A percentile compares a stretch with the other conserved stretches of the same genome.
Conservation (phyloP, 129 eudicot species). For the Artemisia argyi region DNA sequence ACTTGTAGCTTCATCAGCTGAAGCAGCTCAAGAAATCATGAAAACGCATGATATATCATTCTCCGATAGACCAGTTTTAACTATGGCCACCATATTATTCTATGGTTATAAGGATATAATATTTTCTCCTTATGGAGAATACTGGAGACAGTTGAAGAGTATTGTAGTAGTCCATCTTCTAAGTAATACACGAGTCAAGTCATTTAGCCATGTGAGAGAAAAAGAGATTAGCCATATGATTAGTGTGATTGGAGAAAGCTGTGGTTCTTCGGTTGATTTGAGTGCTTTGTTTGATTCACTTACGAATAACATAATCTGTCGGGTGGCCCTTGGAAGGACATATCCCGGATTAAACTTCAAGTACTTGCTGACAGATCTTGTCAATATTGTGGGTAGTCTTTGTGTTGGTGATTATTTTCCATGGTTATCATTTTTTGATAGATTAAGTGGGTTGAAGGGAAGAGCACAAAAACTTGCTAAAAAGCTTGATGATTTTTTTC, state of each 20-base stretch:
- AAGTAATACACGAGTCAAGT: slow-evolving; percentile 1
- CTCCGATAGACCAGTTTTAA: neutral
- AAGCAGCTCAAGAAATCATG: neutral
- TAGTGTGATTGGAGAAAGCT: neutral
- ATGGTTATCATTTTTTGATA: slow-evolving; percentile 2
- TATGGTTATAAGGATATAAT: neutral
- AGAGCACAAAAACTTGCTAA: neutral
- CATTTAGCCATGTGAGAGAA: neutral
- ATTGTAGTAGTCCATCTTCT: neutral
- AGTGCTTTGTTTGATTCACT: neutral
- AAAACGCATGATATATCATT: neutral
- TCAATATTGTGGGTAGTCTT: neutral
- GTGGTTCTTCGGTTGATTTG: slow-evolving; percentile 1
- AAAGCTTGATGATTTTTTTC: slow-evolving; percentile 4
- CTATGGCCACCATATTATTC: neutral
- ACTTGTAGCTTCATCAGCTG: neutral
- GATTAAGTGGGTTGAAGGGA: neutral
- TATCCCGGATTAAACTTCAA: neutral
- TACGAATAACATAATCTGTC: neutral
- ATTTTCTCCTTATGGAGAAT: neutral
- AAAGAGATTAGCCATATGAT: neutral
- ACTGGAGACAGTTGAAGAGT: slow-evolving; percentile 1
- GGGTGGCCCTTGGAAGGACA: neutral
- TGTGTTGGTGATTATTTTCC: slow-evolving; percentile 13
- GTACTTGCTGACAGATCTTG: neutral